Conservation (phyloP, 345 rosid species). For the Angophora floribunda region DNA sequence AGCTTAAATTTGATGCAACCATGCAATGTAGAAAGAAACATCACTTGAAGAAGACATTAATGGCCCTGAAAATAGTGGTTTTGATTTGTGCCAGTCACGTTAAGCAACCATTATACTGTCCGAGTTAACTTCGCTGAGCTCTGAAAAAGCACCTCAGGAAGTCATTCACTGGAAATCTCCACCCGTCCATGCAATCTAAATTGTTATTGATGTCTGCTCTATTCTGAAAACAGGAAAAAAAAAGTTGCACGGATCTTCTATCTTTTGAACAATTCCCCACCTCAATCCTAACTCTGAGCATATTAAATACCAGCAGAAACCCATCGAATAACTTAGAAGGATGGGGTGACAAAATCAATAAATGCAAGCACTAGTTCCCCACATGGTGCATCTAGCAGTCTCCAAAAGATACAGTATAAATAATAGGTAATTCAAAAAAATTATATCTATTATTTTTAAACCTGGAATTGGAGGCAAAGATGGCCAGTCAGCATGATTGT, state of each 20-base stretch:
- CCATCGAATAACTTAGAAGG: not conserved
- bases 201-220: not conserved
- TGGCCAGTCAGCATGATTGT: slow-evolving; percentile 74
- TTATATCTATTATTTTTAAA: slow-evolving; percentile 2
- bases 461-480: slow-evolving; percentile 70
- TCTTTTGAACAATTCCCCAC: not conserved
- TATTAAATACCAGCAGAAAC: not conserved
- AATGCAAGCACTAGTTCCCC: not conserved
- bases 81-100: not conserved
- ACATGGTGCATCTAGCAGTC: not conserved
- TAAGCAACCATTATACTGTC: not conserved
- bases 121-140: not conserved
- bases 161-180: not conserved
- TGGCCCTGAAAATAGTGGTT: not conserved
- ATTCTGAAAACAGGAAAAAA: not conserved
- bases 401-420: not conserved
- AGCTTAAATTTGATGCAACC: not conserved
- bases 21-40: not conserved
- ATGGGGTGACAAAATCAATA: not conserved
- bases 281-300: not conserved
- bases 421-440: not conserved
- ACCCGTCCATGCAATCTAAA: not conserved
- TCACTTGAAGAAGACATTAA: not conserved
- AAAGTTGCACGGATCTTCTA: not conserved
- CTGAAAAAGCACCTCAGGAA: not conserved